Evolutionary conservation across 2,329 filamentous ascomycete genomes (phyloP).

Genomic region (Hirsutella thompsonii): DNA sequence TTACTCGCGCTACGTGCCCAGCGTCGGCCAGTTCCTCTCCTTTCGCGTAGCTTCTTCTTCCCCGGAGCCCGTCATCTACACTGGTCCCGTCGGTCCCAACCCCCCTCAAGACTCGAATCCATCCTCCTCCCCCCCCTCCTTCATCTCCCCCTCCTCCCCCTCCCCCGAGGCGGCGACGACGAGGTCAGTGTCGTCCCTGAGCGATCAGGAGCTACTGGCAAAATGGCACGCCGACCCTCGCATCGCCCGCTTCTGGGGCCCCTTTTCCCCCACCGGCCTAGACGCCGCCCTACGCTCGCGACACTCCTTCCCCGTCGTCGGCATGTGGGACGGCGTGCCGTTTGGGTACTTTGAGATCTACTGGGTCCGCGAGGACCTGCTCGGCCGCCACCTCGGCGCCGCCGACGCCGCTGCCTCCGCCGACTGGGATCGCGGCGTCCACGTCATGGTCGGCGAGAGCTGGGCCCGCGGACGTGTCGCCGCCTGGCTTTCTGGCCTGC

Average conservation of each 20-base stretch:
- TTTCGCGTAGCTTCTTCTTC: constrained; percentile 74
- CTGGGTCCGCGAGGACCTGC: constrained; percentile 85
- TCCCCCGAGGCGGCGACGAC: no score
- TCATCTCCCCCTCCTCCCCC: no score
- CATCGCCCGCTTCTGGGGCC: constrained; percentile 76
- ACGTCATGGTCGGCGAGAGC: constrained; percentile 82
- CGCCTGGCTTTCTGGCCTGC: constrained; percentile 70
- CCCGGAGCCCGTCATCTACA: constrained; percentile 47
- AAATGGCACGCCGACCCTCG: constrained; percentile 83
- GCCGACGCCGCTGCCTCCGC: constrained; percentile 55
- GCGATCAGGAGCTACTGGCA: constrained; percentile 51
- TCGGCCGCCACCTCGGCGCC: constrained; percentile 57
- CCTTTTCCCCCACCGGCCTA: constrained; percentile 53
- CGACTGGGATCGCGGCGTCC: constrained; percentile 80
- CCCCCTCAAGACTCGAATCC: no score
- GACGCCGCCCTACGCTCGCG: constrained; percentile 47
- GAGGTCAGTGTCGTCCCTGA: constrained; percentile 26
- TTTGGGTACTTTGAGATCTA: constrained; percentile 98
- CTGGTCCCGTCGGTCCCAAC: constrained; percentile 39
- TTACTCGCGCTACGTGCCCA: constrained; percentile 78
- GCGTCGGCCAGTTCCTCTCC: constrained; percentile 69
- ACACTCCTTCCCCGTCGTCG: constrained; percentile 84
- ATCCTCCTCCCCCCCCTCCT: no score
- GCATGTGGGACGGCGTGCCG: constrained; percentile 85
- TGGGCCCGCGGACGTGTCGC: constrained; percentile 77